A percentile compares a stretch with the other conserved stretches of the same genome.
Conservation (phyloP, 176 grass and related monocot genomes). For the Alloteropsis semialata region DNA sequence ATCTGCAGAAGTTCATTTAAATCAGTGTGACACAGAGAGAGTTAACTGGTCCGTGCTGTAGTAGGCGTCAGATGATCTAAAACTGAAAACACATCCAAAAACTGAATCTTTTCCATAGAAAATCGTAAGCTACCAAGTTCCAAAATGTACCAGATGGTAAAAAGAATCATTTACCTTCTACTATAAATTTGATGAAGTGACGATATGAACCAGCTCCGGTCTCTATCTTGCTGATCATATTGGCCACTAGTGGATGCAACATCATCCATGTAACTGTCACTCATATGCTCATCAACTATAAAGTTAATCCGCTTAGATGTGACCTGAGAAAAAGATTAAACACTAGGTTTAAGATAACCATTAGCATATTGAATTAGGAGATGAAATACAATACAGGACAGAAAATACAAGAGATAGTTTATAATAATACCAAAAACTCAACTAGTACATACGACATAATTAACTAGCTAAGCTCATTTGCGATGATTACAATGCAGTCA, state of each 20-base stretch:
- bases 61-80: slow-evolving; percentile 6
- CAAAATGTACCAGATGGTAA: slow-evolving; percentile 19
- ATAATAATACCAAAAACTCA: slow-evolving; percentile 9
- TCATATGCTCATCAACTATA: slow-evolving; percentile 71
- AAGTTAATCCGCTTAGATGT: slow-evolving; percentile 98
- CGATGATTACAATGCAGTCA: not conserved
- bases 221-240: slow-evolving; percentile 76
- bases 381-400: slow-evolving; percentile 7
- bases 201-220: slow-evolving; percentile 93
- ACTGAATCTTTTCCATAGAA: not conserved
- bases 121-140: not conserved
- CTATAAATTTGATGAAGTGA: slow-evolving; percentile 84
- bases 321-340: slow-evolving; percentile 59
- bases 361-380: slow-evolving; percentile 26
- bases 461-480: slow-evolving; percentile 25
- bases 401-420: slow-evolving; percentile 18
- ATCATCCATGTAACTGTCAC: slow-evolving; percentile 62
- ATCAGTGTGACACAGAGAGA: slow-evolving; percentile 24
- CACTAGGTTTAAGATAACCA: slow-evolving; percentile 15
- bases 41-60: not conserved
- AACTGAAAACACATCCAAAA: slow-evolving; percentile 25
- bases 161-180: slow-evolving; percentile 62
- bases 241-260: slow-evolving; percentile 50
- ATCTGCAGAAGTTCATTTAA: slow-evolving; percentile 53
- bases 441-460: not conserved